These are phyloP conservation scores for Astrephomene gubernaculifera DNA, from an alignment of 139 green algal species.

Conservation along the genomic window DNA sequence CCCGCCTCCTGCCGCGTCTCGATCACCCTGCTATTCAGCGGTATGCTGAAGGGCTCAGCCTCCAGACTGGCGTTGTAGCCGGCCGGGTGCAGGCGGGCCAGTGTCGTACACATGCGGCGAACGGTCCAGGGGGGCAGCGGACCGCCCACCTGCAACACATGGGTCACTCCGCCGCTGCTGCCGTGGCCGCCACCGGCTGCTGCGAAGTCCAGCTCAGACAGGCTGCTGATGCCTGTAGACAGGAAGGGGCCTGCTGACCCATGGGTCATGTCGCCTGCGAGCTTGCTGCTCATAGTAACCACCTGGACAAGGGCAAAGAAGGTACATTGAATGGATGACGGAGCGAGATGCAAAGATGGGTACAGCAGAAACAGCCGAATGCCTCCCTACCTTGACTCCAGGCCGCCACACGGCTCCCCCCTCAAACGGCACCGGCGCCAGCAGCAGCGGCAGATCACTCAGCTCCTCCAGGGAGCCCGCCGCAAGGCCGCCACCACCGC, in stretches of 20 bases:
- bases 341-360: neutral
- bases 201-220: neutral
- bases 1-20: neutral
- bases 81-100: neutral
- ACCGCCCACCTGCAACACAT: slow-evolving; percentile 40
- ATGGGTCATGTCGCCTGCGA: neutral
- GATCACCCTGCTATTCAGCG: slow-evolving; percentile 11
- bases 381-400: neutral
- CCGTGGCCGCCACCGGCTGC: too few relatives aligned
- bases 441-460: slow-evolving; percentile 70
- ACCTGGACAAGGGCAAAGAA: neutral
- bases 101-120: neutral
- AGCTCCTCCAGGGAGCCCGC: neutral
- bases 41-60: slow-evolving; percentile 21
- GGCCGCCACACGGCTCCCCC: slow-evolving; percentile 49
- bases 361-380: neutral
- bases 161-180: neutral
- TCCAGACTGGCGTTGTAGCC: slow-evolving; percentile 1
- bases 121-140: slow-evolving; percentile 39
- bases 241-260: neutral
- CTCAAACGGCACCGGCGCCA: slow-evolving; percentile 68
- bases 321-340: neutral
- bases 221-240: neutral
- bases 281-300: neutral
- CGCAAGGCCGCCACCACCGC: neutral